phyloP scores from a whole-genome alignment of 2,329 filamentous ascomycete genomes.

The Colletotrichum higginsianum region DNA sequence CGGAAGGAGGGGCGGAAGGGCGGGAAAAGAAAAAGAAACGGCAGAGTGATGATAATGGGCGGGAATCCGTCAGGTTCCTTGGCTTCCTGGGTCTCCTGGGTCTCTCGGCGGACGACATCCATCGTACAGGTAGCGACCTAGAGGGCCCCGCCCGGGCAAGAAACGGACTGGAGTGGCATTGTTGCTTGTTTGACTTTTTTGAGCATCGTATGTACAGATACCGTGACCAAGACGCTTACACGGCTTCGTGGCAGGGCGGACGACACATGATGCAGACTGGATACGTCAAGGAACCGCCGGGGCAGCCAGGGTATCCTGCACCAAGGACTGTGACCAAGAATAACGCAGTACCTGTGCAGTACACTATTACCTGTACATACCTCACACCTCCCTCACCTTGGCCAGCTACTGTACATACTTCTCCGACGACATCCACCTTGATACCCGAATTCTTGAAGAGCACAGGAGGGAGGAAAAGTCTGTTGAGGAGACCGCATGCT shows the following conservation, averaged over 20 bases:
- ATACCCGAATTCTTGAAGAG: not conserved
- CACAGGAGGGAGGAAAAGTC: conserved; percentile 13
- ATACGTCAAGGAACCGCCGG: conserved; percentile 12
- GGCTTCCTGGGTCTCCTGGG: not conserved
- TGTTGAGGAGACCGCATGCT: conserved; percentile 10
- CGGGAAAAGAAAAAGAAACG: conserved; percentile 11
- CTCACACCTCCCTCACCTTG: not conserved
- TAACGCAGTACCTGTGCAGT: too few species aligned
- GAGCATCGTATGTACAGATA: not conserved
- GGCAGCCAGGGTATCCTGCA: conserved; percentile 17
- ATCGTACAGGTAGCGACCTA: too few species aligned
- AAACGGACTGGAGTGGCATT: too few species aligned
- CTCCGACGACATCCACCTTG: not conserved
- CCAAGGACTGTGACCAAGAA: not conserved
- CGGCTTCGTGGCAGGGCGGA: conserved; percentile 8
- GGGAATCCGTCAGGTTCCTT: conserved; percentile 17
- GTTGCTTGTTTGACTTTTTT: conserved; percentile 5
- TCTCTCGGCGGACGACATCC: not conserved
- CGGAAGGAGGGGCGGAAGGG: not conserved
- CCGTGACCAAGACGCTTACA: conserved; percentile 29
- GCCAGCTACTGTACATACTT: not conserved
- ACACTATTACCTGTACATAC: not conserved
- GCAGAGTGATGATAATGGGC: conserved; percentile 18
- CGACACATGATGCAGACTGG: conserved; percentile 16
- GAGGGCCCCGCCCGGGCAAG: conserved; percentile 19